Percentiles rank a stretch among this genome's conserved stretches.
Evolutionary conservation across 441 rosid species (phyloP).

Genomic region (Eruca vesicaria): DNA sequence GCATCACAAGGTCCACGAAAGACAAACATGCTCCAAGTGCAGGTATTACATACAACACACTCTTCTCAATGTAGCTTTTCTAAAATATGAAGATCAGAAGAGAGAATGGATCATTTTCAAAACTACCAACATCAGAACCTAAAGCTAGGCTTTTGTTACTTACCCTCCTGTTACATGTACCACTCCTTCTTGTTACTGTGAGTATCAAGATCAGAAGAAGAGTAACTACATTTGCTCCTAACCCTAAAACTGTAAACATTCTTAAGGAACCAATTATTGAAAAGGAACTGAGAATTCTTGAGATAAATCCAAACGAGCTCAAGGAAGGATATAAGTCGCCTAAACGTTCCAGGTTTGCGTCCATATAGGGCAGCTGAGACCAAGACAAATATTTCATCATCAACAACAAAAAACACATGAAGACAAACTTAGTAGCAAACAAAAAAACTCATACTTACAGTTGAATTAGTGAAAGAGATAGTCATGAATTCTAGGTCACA

Average conservation of each 20-base stretch:
- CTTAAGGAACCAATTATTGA: slow-evolving; percentile 46
- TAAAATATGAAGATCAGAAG: slow-evolving; percentile 28
- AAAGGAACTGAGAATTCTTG: not conserved
- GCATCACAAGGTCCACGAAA: slow-evolving; percentile 51
- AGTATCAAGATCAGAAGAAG: slow-evolving; percentile 46
- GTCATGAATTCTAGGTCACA: slow-evolving; percentile 30
- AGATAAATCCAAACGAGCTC: not conserved
- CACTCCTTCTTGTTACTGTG: slow-evolving; percentile 45
- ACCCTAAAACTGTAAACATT: slow-evolving; percentile 57
- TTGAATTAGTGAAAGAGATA: not conserved
- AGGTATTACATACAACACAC: slow-evolving; percentile 50
- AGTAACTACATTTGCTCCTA: slow-evolving; percentile 61
- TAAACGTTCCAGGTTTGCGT: slow-evolving; percentile 52
- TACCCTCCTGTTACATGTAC: slow-evolving; percentile 43
- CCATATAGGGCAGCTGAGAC: slow-evolving; percentile 62
- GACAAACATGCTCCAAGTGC: slow-evolving; percentile 65
- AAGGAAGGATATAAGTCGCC: slow-evolving; percentile 68
- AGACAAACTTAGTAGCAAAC: not conserved
- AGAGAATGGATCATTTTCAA: not conserved
- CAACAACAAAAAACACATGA: not conserved
- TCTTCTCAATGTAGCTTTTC: slow-evolving; percentile 50
- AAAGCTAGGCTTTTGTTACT: not conserved
- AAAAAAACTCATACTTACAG: slow-evolving; percentile 25
- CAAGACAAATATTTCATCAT: slow-evolving; percentile 3
- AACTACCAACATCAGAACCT: not conserved